These are phyloP conservation scores for Populus pruinosa DNA, from an alignment of 345 rosid species.

Conservation along the genomic window DNA sequence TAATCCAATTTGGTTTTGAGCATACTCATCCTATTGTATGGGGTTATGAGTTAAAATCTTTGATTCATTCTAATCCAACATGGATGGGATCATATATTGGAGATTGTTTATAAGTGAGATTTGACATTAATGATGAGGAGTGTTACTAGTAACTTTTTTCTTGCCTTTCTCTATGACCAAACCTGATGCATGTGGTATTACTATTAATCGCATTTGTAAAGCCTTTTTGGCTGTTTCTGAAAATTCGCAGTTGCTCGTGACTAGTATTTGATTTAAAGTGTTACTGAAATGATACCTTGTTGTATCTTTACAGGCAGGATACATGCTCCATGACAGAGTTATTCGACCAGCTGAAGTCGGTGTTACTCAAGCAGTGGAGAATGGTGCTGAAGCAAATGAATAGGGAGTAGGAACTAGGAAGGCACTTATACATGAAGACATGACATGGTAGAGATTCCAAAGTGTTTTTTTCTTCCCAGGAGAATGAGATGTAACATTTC, in stretches of 20 bases:
- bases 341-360: slow-evolving; percentile 97
- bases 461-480: slow-evolving; percentile 15
- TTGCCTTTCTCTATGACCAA: not conserved
- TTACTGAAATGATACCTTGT: not conserved
- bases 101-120: no score
- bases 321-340: slow-evolving; percentile 65
- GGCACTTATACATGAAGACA: slow-evolving; percentile 25
- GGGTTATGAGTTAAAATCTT: no score
- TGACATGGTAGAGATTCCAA: not conserved
- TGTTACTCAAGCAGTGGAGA: slow-evolving; percentile 56
- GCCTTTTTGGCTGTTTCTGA: not conserved
- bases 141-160: not conserved
- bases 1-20: not conserved
- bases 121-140: not conserved
- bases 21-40: not conserved
- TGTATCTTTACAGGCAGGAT: slow-evolving; percentile 63
- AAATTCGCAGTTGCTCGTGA: not conserved
- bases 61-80: no score
- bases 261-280: not conserved
- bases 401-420: slow-evolving; percentile 12
- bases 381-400: slow-evolving; percentile 13
- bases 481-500: slow-evolving; percentile 8
- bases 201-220: not conserved
- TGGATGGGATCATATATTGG: no score
- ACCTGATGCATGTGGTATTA: not conserved